Conservation (phyloP, 2,329 filamentous ascomycete species). For the Sclerotinia nivalis region DNA sequence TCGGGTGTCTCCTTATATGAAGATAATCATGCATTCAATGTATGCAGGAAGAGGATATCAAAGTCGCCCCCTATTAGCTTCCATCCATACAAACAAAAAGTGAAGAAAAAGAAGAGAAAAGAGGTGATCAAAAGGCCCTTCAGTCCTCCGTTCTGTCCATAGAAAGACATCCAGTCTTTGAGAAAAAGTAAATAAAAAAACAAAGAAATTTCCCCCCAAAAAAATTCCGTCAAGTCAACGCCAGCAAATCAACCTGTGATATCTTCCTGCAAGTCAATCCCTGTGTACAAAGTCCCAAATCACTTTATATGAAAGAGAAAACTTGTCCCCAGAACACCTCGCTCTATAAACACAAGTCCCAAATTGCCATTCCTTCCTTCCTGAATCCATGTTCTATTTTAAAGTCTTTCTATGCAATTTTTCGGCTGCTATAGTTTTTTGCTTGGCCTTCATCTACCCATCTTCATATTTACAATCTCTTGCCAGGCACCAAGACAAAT, state of each 20-base stretch:
- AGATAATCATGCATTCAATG: slow-evolving; percentile 10
- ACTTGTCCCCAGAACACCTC: slow-evolving; percentile 18
- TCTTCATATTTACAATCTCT: slow-evolving; percentile 60
- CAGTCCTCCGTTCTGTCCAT: background rate
- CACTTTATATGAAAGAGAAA: slow-evolving; percentile 12
- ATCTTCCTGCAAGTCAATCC: slow-evolving; percentile 12
- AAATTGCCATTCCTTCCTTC: background rate
- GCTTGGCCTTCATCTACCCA: background rate
- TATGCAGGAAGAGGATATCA: slow-evolving; percentile 15
- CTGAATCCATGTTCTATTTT: background rate
- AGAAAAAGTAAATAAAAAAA: background rate
- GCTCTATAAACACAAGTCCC: slow-evolving; percentile 20
- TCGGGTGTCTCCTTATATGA: background rate
- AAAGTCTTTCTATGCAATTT: background rate
- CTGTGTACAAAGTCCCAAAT: slow-evolving; percentile 19
- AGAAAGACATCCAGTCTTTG: slow-evolving; percentile 3
- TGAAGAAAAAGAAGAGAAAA: background rate
- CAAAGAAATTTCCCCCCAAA: background rate
- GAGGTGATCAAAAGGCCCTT: background rate
- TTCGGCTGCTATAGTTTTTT: background rate
- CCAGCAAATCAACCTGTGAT: slow-evolving; percentile 21
- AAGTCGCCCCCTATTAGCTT: slow-evolving; percentile 10
- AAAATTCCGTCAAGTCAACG: slow-evolving; percentile 11
- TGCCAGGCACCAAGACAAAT: slow-evolving; percentile 94
- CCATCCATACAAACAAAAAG: slow-evolving; percentile 4